These are phyloP conservation scores for Spergularia bocconei DNA, from an alignment of 148 eudicot species.

Conservation along the genomic window DNA sequence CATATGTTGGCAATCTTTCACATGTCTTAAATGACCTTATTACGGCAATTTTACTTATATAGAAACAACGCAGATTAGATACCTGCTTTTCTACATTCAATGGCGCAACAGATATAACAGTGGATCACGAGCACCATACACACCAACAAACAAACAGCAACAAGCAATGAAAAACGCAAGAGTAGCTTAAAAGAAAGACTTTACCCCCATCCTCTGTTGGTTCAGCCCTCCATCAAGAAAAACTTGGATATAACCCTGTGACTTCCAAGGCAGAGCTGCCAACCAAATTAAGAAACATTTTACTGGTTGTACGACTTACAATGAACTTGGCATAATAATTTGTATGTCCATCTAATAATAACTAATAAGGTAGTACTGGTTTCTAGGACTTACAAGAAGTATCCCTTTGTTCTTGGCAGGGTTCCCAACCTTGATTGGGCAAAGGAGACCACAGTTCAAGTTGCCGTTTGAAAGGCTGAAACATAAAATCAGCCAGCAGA, in stretches of 20 bases:
- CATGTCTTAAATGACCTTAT: not conserved
- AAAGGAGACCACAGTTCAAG: conserved; percentile 74
- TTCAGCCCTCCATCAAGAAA: conserved; percentile 51
- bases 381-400: conserved; percentile 40
- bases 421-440: conserved; percentile 76
- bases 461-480: conserved; percentile 51
- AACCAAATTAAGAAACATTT: conserved; percentile 10
- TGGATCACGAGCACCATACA: not conserved
- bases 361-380: not conserved
- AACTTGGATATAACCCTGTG: conserved; percentile 40
- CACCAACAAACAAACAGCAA: not conserved
- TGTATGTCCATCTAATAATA: not conserved
- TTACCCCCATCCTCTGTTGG: conserved; percentile 71
- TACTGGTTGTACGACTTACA: no score
- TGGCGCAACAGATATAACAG: not conserved
- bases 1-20: not conserved
- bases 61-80: no score
- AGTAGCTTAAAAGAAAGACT: not conserved
- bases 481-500: not conserved
- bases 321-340: not conserved
- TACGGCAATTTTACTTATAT: no score
- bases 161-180: not conserved
- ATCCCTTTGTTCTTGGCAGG: conserved; percentile 36
- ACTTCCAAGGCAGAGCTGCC: conserved; percentile 33
- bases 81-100: not conserved